Evolutionary conservation across 768 basidiomycete genomes (phyloP).

Genomic region (Mycena epipterygia): DNA sequence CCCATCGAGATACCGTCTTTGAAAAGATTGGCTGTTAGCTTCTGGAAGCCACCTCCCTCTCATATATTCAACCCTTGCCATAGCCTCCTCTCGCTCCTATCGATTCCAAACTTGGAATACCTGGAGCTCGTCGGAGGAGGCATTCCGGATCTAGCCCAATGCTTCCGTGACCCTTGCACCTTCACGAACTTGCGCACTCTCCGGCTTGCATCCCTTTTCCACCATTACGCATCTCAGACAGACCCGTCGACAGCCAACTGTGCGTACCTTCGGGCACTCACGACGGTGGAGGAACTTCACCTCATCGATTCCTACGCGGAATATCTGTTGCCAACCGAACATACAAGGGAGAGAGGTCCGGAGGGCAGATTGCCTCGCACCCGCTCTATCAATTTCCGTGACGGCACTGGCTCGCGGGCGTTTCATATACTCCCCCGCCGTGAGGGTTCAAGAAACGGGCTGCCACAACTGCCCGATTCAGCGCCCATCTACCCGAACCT

Average conservation of each 20-base stretch:
- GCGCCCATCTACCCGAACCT: conserved; percentile 27
- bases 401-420: not conserved
- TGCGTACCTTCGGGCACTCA: conserved; percentile 25
- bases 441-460: not conserved
- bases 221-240: not conserved
- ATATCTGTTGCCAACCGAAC: conserved; percentile 20
- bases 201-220: conserved; percentile 15
- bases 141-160: conserved; percentile 28
- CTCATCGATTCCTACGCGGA: conserved; percentile 29
- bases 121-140: conserved; percentile 27
- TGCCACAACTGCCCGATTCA: not conserved
- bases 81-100: conserved; percentile 25
- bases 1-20: conserved; percentile 34
- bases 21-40: conserved; percentile 31
- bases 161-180: conserved; percentile 16
- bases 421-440: not conserved
- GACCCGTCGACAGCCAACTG: conserved; percentile 14
- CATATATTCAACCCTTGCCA: conserved; percentile 29
- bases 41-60: conserved; percentile 29
- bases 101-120: conserved; percentile 33
- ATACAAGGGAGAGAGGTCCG: not conserved
- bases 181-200: conserved; percentile 31
- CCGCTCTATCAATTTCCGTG: conserved; percentile 26
- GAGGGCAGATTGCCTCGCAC: conserved; percentile 6
- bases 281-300: conserved; percentile 25